Percentiles rank a stretch among this genome's conserved stretches.
Conservation (phyloP, 148 eudicot genomes). For the Chenopodium suecicum region DNA sequence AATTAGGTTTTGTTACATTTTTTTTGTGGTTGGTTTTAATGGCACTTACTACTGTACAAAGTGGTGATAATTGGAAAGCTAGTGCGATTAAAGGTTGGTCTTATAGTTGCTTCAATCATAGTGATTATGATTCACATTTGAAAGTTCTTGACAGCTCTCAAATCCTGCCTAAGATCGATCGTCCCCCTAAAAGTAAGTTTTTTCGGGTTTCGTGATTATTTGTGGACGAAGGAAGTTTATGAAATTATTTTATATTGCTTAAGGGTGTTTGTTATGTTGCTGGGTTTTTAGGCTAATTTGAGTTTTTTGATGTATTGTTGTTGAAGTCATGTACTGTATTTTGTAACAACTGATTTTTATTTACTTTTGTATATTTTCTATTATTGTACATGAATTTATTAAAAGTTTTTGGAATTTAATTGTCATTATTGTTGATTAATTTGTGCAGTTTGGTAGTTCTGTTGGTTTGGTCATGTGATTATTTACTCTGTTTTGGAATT, state of each 20-base stretch:
- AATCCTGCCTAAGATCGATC: constrained; percentile 25
- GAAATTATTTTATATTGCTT: neutral
- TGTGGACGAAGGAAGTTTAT: neutral
- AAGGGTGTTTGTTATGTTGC: neutral
- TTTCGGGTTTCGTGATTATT: neutral
- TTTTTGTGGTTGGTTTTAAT: constrained; percentile 37
- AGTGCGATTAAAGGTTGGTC: constrained; percentile 60
- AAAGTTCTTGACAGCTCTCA: constrained; percentile 15
- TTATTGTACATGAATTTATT: neutral
- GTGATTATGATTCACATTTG: constrained; percentile 25
- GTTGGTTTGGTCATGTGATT: constrained; percentile 18
- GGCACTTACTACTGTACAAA: constrained; percentile 44
- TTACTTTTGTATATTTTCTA: constrained; percentile 8
- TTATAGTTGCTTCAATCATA: constrained; percentile 33
- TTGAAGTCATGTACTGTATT: no score
- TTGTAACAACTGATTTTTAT: neutral
- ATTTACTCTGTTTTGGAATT: neutral
- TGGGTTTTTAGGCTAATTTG: neutral
- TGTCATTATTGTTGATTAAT: constrained; percentile 4
- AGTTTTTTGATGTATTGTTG: neutral
- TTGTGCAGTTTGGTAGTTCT: neutral
- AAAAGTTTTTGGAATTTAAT: neutral
- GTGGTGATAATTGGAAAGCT: constrained; percentile 52
- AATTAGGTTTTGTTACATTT: constrained; percentile 35
- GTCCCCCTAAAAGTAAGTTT: constrained; percentile 61